Conservation (phyloP, 2,329 filamentous ascomycete species). For the Eutypa lata region DNA sequence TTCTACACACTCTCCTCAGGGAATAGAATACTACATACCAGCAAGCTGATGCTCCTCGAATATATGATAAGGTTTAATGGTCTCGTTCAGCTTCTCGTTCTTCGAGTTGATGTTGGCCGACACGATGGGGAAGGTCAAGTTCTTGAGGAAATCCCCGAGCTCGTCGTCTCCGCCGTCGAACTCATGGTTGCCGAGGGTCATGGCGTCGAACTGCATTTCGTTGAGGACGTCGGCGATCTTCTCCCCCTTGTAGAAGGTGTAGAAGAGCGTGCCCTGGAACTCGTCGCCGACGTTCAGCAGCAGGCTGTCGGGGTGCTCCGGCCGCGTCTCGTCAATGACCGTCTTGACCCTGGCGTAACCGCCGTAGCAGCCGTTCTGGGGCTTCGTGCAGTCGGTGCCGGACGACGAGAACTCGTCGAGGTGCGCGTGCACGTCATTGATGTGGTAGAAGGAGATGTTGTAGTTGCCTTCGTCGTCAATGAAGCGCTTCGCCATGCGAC, state of each 20-base stretch:
- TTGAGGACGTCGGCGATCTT: slow-evolving; percentile 68
- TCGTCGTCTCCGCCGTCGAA: slow-evolving; percentile 63
- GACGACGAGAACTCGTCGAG: slow-evolving; percentile 60
- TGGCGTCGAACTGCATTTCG: slow-evolving; percentile 62
- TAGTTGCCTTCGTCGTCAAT: slow-evolving; percentile 47
- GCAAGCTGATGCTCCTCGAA: slow-evolving; percentile 60
- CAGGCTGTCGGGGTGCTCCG: slow-evolving; percentile 57
- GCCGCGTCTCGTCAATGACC: slow-evolving; percentile 54
- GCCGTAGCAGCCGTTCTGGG: slow-evolving; percentile 57
- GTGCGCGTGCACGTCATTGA: slow-evolving; percentile 68
- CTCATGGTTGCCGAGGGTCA: slow-evolving; percentile 67
- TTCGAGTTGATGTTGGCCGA: slow-evolving; percentile 62
- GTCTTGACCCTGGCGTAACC: slow-evolving; percentile 64
- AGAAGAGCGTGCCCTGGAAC: slow-evolving; percentile 67
- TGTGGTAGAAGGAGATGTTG: slow-evolving; percentile 64
- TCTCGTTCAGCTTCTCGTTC: slow-evolving; percentile 56
- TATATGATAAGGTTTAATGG: slow-evolving; percentile 63
- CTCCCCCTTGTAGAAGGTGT: slow-evolving; percentile 62
- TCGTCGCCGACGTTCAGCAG: slow-evolving; percentile 67
- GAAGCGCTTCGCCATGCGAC: slow-evolving; percentile 46
- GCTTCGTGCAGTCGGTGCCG: slow-evolving; percentile 58
- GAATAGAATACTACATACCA: too few relatives aligned
- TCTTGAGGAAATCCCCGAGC: slow-evolving; percentile 59
- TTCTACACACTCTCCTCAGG: too few relatives aligned
- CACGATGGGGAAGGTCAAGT: slow-evolving; percentile 63